Evolutionary conservation across 352 stramenopile species (phyloP).

Genomic region (Pythium dissotocum): DNA sequence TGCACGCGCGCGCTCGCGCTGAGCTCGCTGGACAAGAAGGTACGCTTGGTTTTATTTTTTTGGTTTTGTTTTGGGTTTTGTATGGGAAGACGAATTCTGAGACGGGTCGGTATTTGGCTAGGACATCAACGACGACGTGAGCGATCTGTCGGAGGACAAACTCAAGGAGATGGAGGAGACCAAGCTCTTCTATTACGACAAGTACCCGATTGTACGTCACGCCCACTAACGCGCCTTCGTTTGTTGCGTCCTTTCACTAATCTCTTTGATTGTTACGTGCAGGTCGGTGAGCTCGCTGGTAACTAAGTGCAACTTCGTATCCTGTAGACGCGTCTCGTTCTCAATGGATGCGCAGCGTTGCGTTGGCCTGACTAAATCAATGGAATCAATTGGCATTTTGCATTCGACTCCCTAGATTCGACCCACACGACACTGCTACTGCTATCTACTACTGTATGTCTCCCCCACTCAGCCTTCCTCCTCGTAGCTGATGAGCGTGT

Average conservation of each 20-base stretch:
- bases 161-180: conserved; percentile 62
- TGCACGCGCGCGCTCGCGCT: conserved; percentile 75
- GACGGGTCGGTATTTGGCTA: conserved; percentile 14
- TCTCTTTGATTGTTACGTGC: too few relatives aligned
- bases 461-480: conserved; percentile 21
- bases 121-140: conserved; percentile 74
- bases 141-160: conserved; percentile 68
- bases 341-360: too few relatives aligned
- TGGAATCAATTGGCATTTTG: too few relatives aligned
- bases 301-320: conserved; percentile 7
- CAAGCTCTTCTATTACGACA: conserved; percentile 80
- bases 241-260: too few relatives aligned
- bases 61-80: too few relatives aligned
- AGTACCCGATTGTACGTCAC: conserved; percentile 79
- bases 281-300: conserved; percentile 56
- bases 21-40: conserved; percentile 69
- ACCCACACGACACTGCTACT: too few relatives aligned
- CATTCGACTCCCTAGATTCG: too few relatives aligned
- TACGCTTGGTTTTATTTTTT: conserved; percentile 14
- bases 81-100: too few relatives aligned
- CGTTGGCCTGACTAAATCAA: too few relatives aligned
- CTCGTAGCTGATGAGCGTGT: conserved; percentile 58
- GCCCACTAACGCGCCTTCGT: not conserved
- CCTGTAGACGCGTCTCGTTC: too few relatives aligned
- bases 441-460: not conserved